Evolutionary conservation across 192 early-diverging fungal species (phyloP), one percentile per base, ranked within the genome.

Genomic region (Podila clonocystis): DNA sequence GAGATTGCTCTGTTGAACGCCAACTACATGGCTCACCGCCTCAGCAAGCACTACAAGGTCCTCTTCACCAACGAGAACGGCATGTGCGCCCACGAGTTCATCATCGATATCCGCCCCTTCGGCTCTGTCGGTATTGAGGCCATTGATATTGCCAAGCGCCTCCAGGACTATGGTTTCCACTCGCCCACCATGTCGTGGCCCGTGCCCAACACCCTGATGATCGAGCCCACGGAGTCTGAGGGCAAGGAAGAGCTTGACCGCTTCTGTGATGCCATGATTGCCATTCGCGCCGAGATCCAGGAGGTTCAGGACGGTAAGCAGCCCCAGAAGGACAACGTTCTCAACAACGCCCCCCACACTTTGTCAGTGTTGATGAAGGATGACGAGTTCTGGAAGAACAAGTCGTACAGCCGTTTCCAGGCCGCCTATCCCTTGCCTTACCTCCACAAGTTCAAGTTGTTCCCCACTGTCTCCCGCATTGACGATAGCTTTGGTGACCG

Each of bases 141-240:
- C 12, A 95, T 99, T 65, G 98, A 99, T 82, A 91, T 99, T 83
- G 98, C 98, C 84, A 99, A 99, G 91, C 94, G 98, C 49, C 91
- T 99, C 60, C 94, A 97, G 85, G 98, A 99, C 86, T 99, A 98
- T 80, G 95, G 97, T 26, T 99, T 99, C 90, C 98, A 99, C 86
- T 92, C 91, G 38, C 98, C 98, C 38, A 99, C 98, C 80, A 99
- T 99, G 98, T 98, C 97, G 22, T 99, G 96, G 93, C 98, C 98
- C 26, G 97, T 98, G 28, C 87, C 95, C 70, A 97, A 98, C 91
- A 99, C 98, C 15, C 91, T 99, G 58, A 99, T 99, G 98, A 93
- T 99, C 74, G 98, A 99, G 88, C 98, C 98, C 20, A 99, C 98
- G 59, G 98, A 99, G 82, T 97, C 95, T 66, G 98, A 99, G 85